A percentile compares a stretch with the other conserved stretches of the same genome.
phyloP scores from a whole-genome alignment of 306 rosid genomes.

The Cercis canadensis region DNA sequence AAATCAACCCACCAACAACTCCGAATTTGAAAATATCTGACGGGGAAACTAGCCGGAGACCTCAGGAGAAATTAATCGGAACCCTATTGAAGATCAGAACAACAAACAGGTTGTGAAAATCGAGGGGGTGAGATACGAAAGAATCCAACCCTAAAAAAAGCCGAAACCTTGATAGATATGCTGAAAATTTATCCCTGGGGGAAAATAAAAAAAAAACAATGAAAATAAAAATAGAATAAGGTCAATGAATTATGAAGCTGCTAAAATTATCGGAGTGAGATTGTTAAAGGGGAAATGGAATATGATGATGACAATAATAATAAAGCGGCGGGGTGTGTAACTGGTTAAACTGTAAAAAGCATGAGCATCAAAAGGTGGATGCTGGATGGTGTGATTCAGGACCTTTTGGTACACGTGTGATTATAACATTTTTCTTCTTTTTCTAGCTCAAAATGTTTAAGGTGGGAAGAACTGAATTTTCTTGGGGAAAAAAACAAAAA shows the following conservation, averaged over 20 bases:
- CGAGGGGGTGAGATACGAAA: slow-evolving; percentile 67
- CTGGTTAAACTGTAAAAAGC: slow-evolving; percentile 24
- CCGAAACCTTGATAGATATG: slow-evolving; percentile 61
- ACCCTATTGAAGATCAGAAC: slow-evolving; percentile 55
- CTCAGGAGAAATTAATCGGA: slow-evolving; percentile 33
- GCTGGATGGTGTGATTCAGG: too few species aligned
- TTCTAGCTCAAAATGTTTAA: too few species aligned
- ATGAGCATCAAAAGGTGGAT: too few species aligned
- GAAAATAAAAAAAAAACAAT: not conserved
- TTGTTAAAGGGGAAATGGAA: slow-evolving; percentile 14
- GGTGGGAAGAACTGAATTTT: too few species aligned
- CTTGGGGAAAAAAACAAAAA: too few species aligned
- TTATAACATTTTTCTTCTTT: too few species aligned
- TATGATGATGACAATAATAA: not conserved
- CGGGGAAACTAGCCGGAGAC: slow-evolving; percentile 11
- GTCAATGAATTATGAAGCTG: slow-evolving; percentile 30
- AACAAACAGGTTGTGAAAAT: slow-evolving; percentile 57
- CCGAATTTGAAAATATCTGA: slow-evolving; percentile 45
- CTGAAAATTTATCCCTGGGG: slow-evolving; percentile 36
- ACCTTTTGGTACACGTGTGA: too few species aligned
- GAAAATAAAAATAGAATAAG: slow-evolving; percentile 1
- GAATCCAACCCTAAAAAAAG: slow-evolving; percentile 64
- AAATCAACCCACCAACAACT: slow-evolving; percentile 35
- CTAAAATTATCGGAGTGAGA: not conserved
- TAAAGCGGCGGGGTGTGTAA: slow-evolving; percentile 15